phyloP scores from a whole-genome alignment of 2,329 filamentous ascomycete genomes.

The Colletotrichum chlorophyti region DNA sequence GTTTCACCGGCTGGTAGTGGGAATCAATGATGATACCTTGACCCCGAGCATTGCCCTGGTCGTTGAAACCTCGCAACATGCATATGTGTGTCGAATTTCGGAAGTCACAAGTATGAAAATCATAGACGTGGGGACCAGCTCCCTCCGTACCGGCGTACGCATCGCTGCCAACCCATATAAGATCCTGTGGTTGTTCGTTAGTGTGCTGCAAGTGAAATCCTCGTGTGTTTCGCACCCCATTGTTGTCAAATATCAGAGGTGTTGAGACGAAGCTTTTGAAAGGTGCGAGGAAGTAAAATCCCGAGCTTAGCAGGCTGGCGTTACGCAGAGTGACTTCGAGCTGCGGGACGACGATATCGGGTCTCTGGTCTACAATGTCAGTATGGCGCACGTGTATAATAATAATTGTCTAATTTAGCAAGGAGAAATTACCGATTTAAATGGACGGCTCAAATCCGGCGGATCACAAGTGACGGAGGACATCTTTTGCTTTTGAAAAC shows the following conservation, averaged over 20 bases:
- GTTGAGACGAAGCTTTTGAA: not conserved
- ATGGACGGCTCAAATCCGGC: not conserved
- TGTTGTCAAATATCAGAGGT: not conserved
- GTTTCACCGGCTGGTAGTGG: not conserved
- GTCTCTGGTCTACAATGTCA: not conserved
- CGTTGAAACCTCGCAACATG: constrained; percentile 2
- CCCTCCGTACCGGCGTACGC: not conserved
- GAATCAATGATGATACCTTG: not conserved
- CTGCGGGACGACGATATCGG: not conserved
- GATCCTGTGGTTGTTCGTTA: not conserved
- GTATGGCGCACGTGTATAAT: too few species aligned
- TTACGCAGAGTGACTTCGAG: not conserved
- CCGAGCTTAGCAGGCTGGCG: not conserved
- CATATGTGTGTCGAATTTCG: not conserved
- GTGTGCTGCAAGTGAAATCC: too few species aligned
- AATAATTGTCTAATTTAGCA: too few species aligned
- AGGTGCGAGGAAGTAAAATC: not conserved
- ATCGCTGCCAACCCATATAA: not conserved
- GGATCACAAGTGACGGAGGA: too few species aligned
- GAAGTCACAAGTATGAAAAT: not conserved
- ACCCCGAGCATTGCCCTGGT: not conserved
- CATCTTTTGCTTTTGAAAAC: too few species aligned
- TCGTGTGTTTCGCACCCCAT: not conserved
- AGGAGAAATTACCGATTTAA: not conserved
- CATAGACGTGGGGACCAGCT: not conserved